Evolutionary conservation across 306 rosid species (phyloP).

Genomic region (Vicia faba): DNA sequence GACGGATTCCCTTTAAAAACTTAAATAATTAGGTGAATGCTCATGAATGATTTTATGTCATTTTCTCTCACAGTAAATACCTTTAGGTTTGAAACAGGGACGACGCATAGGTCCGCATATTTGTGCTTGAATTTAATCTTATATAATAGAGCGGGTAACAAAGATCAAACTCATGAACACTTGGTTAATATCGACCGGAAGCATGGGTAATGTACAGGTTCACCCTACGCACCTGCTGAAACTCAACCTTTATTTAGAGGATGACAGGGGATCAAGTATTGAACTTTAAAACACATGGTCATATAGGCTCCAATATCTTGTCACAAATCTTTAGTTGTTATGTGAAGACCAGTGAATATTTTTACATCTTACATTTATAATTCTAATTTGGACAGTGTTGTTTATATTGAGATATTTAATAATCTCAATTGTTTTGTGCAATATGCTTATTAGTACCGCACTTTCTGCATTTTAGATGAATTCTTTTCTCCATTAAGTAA

Average conservation of each 20-base stretch:
- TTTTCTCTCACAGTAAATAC: neutral
- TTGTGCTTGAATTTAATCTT: neutral
- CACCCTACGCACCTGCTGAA: constrained; percentile 2
- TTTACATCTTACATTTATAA: neutral
- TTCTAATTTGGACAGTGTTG: constrained; percentile 1
- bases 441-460: constrained; percentile 16
- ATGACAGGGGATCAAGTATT: neutral
- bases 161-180: neutral
- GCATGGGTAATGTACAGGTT: neutral
- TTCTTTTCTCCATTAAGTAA: constrained; percentile 11
- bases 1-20: too few relatives aligned
- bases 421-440: constrained; percentile 26
- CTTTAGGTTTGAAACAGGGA: neutral
- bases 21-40: too few relatives aligned
- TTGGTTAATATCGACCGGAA: neutral
- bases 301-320: constrained; percentile 10
- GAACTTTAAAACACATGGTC: constrained; percentile 16
- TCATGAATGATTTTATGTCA: too few relatives aligned
- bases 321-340: constrained; percentile 15
- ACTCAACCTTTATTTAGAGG: neutral
- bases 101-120: neutral
- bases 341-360: neutral
- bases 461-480: constrained; percentile 8
- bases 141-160: neutral
- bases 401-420: constrained; percentile 12